Evolutionary conservation across 192 early-diverging fungal species (phyloP).

Genomic region (Dispira parvispora): DNA sequence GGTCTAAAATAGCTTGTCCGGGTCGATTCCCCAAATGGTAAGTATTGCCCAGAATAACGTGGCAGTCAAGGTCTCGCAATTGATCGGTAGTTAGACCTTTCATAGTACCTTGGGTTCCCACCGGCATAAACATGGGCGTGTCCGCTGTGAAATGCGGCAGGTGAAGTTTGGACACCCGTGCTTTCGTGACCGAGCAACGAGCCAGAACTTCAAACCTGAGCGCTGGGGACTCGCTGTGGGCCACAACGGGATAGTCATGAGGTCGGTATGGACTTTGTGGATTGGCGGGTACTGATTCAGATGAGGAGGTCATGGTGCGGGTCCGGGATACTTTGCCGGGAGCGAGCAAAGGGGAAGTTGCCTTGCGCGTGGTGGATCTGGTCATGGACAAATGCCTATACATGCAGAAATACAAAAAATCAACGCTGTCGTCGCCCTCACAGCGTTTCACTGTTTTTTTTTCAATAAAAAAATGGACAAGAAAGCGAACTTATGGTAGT

Average conservation of each 20-base stretch:
- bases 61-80: slow-evolving; percentile 53
- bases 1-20: slow-evolving; percentile 56
- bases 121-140: slow-evolving; percentile 80
- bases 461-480: too few species aligned
- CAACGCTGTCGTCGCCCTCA: too few species aligned
- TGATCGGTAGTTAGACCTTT: slow-evolving; percentile 69
- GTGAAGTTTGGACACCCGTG: slow-evolving; percentile 48
- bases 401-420: too few species aligned
- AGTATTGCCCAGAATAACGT: slow-evolving; percentile 76
- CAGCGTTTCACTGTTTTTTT: too few species aligned
- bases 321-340: too few species aligned
- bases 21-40: slow-evolving; percentile 63
- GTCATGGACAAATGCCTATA: too few species aligned
- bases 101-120: slow-evolving; percentile 69
- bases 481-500: too few species aligned
- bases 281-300: too few species aligned
- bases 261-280: not conserved
- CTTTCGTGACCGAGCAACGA: slow-evolving; percentile 68
- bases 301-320: too few species aligned
- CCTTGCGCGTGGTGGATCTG: too few species aligned
- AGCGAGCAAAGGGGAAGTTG: too few species aligned
- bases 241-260: not conserved
- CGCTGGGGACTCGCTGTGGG: slow-evolving; percentile 24
- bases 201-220: slow-evolving; percentile 56
- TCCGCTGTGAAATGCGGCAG: slow-evolving; percentile 69